phyloP scores from a whole-genome alignment of 129 eudicot species.

The Apium graveolens region DNA sequence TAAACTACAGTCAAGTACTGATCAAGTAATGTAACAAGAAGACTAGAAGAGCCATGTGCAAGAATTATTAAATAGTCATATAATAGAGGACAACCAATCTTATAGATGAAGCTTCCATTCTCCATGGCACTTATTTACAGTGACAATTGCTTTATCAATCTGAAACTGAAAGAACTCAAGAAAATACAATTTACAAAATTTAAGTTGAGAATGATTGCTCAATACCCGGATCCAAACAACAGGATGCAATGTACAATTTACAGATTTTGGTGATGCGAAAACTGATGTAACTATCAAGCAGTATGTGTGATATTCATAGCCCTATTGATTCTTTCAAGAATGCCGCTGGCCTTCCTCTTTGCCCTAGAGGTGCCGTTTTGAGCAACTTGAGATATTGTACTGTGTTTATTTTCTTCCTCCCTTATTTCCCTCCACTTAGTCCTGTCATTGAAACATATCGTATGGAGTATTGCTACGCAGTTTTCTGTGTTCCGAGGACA shows the following conservation, averaged over 20 bases:
- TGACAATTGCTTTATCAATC: conserved; percentile 34
- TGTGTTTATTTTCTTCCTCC: conserved; percentile 17
- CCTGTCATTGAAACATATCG: conserved; percentile 22
- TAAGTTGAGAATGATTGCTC: conserved; percentile 21
- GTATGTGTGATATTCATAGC: conserved; percentile 65
- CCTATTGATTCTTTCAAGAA: conserved; percentile 19
- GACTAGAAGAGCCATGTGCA: conserved; percentile 25
- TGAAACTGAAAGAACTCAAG: conserved; percentile 11
- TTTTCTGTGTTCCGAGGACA: conserved; percentile 24
- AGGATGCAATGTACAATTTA: conserved; percentile 45
- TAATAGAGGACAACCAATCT: conserved; percentile 11
- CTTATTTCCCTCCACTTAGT: conserved; percentile 18
- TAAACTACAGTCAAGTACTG: conserved; percentile 10
- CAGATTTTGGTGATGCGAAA: conserved; percentile 28
- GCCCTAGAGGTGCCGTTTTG: conserved; percentile 29
- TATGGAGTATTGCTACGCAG: conserved; percentile 28
- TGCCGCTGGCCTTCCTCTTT: conserved; percentile 29
- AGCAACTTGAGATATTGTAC: conserved; percentile 19
- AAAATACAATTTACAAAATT: conserved; percentile 46
- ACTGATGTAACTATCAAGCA: conserved; percentile 41
- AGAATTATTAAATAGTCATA: conserved; percentile 18
- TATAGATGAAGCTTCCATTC: conserved; percentile 12
- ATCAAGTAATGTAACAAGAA: conserved; percentile 6
- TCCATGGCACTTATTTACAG: conserved; percentile 42
- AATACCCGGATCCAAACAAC: conserved; percentile 20